Conservation (phyloP, 106 monocot genomes). For the Allium sativum region DNA sequence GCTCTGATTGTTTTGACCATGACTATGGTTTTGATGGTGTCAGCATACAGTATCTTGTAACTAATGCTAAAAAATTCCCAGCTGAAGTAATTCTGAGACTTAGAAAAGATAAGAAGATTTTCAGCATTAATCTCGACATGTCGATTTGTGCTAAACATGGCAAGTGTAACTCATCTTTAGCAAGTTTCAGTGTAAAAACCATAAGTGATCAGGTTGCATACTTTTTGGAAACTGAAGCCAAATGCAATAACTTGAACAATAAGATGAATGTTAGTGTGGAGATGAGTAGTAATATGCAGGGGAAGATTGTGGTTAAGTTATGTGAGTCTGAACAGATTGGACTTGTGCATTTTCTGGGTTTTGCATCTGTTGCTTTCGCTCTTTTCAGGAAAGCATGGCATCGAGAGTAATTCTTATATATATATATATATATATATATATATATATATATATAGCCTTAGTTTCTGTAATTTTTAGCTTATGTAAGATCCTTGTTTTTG, state of each 20-base stretch:
- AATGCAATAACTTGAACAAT: constrained; percentile 31
- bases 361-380: background rate
- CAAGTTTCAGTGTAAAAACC: constrained; percentile 40
- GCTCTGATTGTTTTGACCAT: constrained; percentile 65
- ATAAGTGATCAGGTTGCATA: constrained; percentile 40
- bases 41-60: constrained; percentile 54
- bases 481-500: background rate
- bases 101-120: constrained; percentile 80
- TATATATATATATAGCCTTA: background rate
- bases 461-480: background rate
- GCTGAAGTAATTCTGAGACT: constrained; percentile 38
- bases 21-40: constrained; percentile 75
- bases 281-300: background rate
- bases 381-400: background rate
- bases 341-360: background rate
- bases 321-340: background rate
- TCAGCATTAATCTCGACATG: constrained; percentile 67
- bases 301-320: background rate
- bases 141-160: constrained; percentile 40
- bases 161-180: constrained; percentile 34
- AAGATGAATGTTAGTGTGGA: constrained; percentile 15
- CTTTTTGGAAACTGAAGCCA: constrained; percentile 28
- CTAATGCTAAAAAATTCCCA: constrained; percentile 33
- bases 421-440: background rate
- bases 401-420: background rate